Base-by-base conservation (phyloP, 257 asterid genomes). In the Thymus quinquecostatus region DNA sequence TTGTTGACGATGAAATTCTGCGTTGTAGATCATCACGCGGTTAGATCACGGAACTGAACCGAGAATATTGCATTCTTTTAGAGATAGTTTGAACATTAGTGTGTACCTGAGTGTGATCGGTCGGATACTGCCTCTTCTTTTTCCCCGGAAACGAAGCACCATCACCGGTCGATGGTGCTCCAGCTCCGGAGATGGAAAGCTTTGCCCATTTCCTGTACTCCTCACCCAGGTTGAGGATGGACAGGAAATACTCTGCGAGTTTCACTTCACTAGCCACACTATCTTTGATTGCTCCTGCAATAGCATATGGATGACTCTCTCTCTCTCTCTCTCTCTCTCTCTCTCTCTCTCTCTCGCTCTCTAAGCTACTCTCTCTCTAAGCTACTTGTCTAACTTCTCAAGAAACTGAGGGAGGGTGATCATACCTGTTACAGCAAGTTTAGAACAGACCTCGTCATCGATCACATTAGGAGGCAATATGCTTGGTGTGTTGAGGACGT, bases 101-200 rank as follows among this genome's bases (percentile, higher is more conserved):
- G 44, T 63, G 56, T 82, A 93, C 98, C 97, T 91, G 98, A 38
- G 97, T 87, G 82, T 94, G 99, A 89, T 91, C 97, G 38, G 86
- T 80, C 38, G 84, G 78, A 71, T 74, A 75, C 67, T 75, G 92
- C 71, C 78, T 79, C 76, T 73, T 86, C 59, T 64, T 80, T 71
- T 62, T 80, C 64, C 71, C 83, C 67, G 51, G 69, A 54, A 73
- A 60, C n/a, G 79, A 57, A 69, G 32, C 64, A 36, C 69, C 77
- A 54, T 41, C 66, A 68, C 71, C 55, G 64, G 50, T 71, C 27
- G 75, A 69, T 44, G 44, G 29, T 68, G 33, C 70, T 41, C 75
- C 71, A 43, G 68, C 32, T 77, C 58, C 80, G 33, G 33, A 9
- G 63, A 71, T 33, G 1, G 78, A 77, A 55, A 88, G 68, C 79